Evolutionary conservation across 1,139 yeast species (phyloP), one percentile per base, ranked within the genome.

Genomic region (Saccharomyces hybrid): DNA sequence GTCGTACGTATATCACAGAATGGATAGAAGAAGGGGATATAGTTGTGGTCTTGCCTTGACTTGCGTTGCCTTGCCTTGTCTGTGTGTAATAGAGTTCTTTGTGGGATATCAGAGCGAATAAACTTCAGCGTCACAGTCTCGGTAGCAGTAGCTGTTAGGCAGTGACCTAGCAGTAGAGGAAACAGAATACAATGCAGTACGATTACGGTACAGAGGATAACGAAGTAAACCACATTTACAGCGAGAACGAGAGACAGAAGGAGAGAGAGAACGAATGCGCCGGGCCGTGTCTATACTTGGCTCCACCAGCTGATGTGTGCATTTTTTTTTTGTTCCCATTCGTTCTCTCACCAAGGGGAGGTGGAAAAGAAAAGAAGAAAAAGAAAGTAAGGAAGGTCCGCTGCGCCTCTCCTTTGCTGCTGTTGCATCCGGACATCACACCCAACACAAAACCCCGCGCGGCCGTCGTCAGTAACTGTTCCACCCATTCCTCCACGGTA

Each of bases 51-150:
- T 38, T 38, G 44, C 44, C 44, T 38, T 38, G 44, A 38, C 23
- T 20, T 38, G 44, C 44, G 44, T 38, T 38, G 44, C 44, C 44
- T 38, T 38, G 44, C 44, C 44, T 38, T 38, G 44, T 38, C 44
- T 38, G 44, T 38, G 44, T 9, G 25, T 16, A 20, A 38, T 38
- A 9, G 11, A 16, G 16, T 31, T 38, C 44, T 11, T 38, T 38
- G 44, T 38, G 44, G 44, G 44, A 38, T 16, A 38, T 16, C 25
- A 38, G 25, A 38, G 25, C 44, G 44, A 38, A 38, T 38, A 38
- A 38, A 16, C 44, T 38, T 38, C 44, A 38, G 44, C 25, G 44
- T 38, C 44, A 38, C 42, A 38, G 44, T 38, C 25, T 11, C 44
- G 23, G 25, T 38, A 38, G 44, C 44, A 38, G 44, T 38, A 38